Percentiles rank a stretch among this genome's conserved stretches.
Conservation (phyloP, 139 green algal genomes). For the Chlamydomonas sp. region DNA sequence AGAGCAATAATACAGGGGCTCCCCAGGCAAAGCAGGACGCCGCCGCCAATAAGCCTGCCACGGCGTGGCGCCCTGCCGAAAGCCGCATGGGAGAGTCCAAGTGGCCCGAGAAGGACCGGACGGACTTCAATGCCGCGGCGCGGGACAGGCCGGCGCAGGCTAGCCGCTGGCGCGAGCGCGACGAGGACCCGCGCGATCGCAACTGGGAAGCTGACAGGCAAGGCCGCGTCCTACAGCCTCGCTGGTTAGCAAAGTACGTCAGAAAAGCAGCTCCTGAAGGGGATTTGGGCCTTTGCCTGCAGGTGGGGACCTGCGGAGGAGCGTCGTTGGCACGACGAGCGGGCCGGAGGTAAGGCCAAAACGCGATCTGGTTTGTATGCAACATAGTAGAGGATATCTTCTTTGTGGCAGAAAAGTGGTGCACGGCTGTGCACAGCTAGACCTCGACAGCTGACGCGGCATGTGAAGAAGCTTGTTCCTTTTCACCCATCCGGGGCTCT, state of each 20-base stretch:
- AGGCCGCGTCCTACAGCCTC: background rate
- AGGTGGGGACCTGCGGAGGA: slow-evolving; percentile 40
- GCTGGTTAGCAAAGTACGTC: too few relatives aligned
- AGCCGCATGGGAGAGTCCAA: slow-evolving; percentile 19
- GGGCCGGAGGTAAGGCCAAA: background rate
- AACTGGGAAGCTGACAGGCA: slow-evolving; percentile 28
- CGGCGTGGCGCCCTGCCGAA: slow-evolving; percentile 19
- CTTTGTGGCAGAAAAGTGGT: background rate
- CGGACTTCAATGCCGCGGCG: slow-evolving; percentile 21
- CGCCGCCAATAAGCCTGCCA: slow-evolving; percentile 16
- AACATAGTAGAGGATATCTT: background rate
- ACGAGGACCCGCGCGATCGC: slow-evolving; percentile 36
- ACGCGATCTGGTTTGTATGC: background rate
- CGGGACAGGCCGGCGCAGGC: slow-evolving; percentile 15
- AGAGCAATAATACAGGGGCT: slow-evolving; percentile 8
- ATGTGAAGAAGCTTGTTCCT: too few relatives aligned
- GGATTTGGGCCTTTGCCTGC: background rate
- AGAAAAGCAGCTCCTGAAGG: too few relatives aligned
- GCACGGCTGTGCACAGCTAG: too few relatives aligned
- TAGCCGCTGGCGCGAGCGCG: slow-evolving; percentile 21
- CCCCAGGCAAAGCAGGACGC: slow-evolving; percentile 25
- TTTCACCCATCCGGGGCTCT: too few relatives aligned
- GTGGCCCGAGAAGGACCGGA: slow-evolving; percentile 38
- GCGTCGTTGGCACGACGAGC: slow-evolving; percentile 39
- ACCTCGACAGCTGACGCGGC: too few relatives aligned